Conservation (phyloP, 768 basidiomycete species). For the Rhodocollybia butyracea region DNA sequence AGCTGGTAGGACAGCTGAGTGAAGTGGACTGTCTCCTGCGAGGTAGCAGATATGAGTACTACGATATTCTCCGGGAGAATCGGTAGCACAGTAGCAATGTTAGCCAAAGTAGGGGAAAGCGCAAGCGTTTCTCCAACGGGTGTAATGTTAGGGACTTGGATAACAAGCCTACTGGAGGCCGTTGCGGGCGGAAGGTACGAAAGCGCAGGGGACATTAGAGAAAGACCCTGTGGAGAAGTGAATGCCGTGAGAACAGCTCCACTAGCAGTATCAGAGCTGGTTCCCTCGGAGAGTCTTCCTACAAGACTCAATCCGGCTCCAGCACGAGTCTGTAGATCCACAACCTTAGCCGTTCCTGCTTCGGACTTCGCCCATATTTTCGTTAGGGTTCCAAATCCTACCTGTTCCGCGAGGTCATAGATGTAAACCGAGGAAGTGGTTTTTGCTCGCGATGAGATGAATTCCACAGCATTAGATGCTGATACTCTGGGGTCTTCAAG, state of each 20-base stretch:
- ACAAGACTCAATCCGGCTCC: slow-evolving; percentile 82
- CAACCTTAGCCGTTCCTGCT: slow-evolving; percentile 47
- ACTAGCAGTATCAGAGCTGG: slow-evolving; percentile 61
- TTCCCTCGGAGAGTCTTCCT: slow-evolving; percentile 76
- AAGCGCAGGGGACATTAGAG: slow-evolving; percentile 79
- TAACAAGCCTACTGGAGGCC: slow-evolving; percentile 62
- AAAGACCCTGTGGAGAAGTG: slow-evolving; percentile 81
- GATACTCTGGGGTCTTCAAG: slow-evolving; percentile 38
- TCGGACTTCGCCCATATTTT: slow-evolving; percentile 56
- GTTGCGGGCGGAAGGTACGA: slow-evolving; percentile 64
- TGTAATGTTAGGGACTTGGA: slow-evolving; percentile 80
- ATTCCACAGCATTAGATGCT: slow-evolving; percentile 68
- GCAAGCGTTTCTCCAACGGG: slow-evolving; percentile 61
- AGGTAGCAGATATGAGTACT: slow-evolving; percentile 79
- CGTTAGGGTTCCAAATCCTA: slow-evolving; percentile 75
- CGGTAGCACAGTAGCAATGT: slow-evolving; percentile 56
- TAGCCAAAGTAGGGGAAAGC: slow-evolving; percentile 74
- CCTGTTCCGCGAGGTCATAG: slow-evolving; percentile 81
- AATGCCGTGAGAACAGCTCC: slow-evolving; percentile 71
- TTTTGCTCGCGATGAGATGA: slow-evolving; percentile 51
- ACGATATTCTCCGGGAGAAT: slow-evolving; percentile 64
- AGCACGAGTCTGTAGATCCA: slow-evolving; percentile 75
- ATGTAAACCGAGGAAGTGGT: slow-evolving; percentile 70
- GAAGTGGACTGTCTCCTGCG: slow-evolving; percentile 79
- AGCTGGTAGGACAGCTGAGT: slow-evolving; percentile 74